Evolutionary conservation across 2,329 filamentous ascomycete genomes (phyloP).

Genomic region (Biscogniauxia sp.): DNA sequence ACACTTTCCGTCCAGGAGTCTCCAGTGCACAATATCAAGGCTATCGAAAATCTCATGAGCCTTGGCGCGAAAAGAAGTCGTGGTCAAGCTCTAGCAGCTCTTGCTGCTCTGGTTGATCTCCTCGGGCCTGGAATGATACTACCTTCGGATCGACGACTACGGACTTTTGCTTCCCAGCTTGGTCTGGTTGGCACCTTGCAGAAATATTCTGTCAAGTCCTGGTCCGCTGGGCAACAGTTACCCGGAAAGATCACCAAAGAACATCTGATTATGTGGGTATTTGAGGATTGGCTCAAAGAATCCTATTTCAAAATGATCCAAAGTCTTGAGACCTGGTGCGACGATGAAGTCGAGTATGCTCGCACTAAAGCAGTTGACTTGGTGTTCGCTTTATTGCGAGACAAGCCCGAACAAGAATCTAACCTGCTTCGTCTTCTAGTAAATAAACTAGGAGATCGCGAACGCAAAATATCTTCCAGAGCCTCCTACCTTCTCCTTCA

Average conservation of each 20-base stretch:
- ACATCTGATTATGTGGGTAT: conserved; percentile 85
- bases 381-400: conserved; percentile 85
- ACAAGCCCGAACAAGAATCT: conserved; percentile 96
- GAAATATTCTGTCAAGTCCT: conserved; percentile 53
- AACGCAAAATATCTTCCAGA: conserved; percentile 92
- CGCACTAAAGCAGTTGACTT: conserved; percentile 85
- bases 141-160: conserved; percentile 77
- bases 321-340: conserved; percentile 87
- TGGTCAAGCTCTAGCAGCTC: conserved; percentile 86
- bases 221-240: conserved; percentile 67
- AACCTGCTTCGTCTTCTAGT: conserved; percentile 88
- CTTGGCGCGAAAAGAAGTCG: conserved; percentile 92
- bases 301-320: conserved; percentile 93
- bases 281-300: conserved; percentile 92
- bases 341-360: conserved; percentile 93
- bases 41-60: conserved; percentile 77
- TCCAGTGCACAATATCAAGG: conserved; percentile 86
- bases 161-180: conserved; percentile 76
- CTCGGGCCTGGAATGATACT: conserved; percentile 85
- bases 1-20: conserved; percentile 95
- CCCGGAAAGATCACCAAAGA: conserved; percentile 71
- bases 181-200: conserved; percentile 70
- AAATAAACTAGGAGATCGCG: conserved; percentile 94
- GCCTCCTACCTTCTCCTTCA: conserved; percentile 93
- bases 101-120: conserved; percentile 90